phyloP scores from a whole-genome alignment of 2,329 filamentous ascomycete species.

The Aspergillus pseudonomiae region DNA sequence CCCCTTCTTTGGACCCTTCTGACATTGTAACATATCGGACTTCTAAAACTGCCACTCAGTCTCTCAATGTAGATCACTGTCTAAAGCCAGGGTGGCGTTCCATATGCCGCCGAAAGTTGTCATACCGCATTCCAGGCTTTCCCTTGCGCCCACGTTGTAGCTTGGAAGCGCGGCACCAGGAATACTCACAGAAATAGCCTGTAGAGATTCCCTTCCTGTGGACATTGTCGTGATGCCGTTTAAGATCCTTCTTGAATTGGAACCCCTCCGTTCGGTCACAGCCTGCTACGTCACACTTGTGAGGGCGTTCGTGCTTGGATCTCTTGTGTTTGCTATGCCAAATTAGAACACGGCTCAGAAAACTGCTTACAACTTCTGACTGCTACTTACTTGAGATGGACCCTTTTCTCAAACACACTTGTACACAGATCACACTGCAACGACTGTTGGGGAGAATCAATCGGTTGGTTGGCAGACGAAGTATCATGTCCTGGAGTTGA shows the following conservation, averaged over 20 bases:
- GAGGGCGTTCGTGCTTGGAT: background rate
- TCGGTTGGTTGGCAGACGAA: background rate
- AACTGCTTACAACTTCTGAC: background rate
- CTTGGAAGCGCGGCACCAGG: background rate
- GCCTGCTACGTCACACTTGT: background rate
- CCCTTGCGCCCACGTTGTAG: background rate
- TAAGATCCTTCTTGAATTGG: background rate
- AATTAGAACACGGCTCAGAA: background rate
- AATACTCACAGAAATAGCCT: background rate
- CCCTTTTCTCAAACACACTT: background rate
- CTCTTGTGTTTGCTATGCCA: background rate
- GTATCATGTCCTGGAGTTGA: background rate
- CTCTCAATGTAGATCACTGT: background rate
- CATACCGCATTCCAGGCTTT: background rate
- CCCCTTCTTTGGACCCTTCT: rapidly evolving
- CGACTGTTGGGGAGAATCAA: background rate
- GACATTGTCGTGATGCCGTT: background rate
- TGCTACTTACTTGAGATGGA: background rate
- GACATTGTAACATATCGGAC: background rate
- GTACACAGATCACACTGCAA: background rate
- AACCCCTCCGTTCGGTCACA: background rate
- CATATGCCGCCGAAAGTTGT: background rate
- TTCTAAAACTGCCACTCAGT: background rate
- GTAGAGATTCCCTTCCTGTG: background rate
- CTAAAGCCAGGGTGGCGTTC: background rate